A percentile compares a stretch with the other conserved stretches of the same genome.
phyloP scores from a whole-genome alignment of 148 eudicot genomes.

The Rhododendron kiyosumense region DNA sequence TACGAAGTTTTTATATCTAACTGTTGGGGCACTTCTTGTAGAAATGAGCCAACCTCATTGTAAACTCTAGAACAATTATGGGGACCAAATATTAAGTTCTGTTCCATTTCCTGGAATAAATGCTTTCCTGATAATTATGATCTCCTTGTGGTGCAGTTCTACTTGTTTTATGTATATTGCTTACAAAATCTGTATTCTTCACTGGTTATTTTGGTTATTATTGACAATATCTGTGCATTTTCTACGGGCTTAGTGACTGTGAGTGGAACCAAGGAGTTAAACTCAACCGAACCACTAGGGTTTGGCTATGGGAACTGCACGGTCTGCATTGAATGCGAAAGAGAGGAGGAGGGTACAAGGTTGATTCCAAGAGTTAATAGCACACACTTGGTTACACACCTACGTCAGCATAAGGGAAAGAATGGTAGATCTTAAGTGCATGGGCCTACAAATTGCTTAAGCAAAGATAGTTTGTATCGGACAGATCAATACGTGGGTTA shows the following conservation, averaged over 20 bases:
- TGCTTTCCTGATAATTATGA: background rate
- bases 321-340: too few species aligned
- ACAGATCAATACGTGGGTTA: background rate
- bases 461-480: background rate
- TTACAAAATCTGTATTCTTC: background rate
- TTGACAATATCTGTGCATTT: background rate
- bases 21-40: background rate
- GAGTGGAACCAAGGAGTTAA: too few species aligned
- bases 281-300: too few species aligned
- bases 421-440: background rate
- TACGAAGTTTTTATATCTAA: background rate
- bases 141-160: background rate
- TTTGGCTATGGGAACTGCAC: too few species aligned
- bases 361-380: background rate
- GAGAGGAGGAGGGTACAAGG: too few species aligned
- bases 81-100: background rate
- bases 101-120: background rate
- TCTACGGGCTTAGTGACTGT: background rate
- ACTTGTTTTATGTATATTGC: background rate
- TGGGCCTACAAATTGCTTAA: background rate
- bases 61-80: background rate
- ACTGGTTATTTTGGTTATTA: background rate
- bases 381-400: background rate
- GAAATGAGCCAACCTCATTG: background rate
- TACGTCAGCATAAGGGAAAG: background rate